Evolutionary conservation across 306 rosid genomes (phyloP).

Genomic region (Lagenaria siceraria): DNA sequence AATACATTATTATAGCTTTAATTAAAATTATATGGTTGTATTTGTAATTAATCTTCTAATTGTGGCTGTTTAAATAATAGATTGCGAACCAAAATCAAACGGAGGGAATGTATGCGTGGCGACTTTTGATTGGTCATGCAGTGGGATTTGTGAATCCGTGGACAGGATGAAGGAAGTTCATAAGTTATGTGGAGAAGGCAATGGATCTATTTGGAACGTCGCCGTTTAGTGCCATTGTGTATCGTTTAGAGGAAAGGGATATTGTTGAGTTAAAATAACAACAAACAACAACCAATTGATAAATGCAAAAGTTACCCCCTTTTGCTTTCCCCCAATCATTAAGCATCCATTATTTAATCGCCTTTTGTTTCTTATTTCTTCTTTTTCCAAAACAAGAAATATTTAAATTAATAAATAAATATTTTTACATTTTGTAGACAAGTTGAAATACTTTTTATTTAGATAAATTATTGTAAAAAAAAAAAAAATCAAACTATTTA

Average conservation of each 20-base stretch:
- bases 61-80: slow-evolving; percentile 10
- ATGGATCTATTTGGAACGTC: slow-evolving; percentile 51
- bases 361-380: neutral
- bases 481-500: too few species aligned
- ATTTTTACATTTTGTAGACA: too few species aligned
- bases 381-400: too few species aligned
- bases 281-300: neutral
- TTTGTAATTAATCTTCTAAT: too few species aligned
- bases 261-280: neutral
- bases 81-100: slow-evolving; percentile 62
- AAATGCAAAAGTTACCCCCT: neutral
- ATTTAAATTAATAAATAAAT: too few species aligned
- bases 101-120: slow-evolving; percentile 73
- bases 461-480: too few species aligned
- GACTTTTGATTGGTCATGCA: slow-evolving; percentile 87
- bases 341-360: too few species aligned
- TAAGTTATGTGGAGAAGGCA: slow-evolving; percentile 60
- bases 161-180: slow-evolving; percentile 67
- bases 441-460: too few species aligned
- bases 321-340: neutral
- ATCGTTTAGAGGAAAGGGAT: neutral
- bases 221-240: slow-evolving; percentile 20
- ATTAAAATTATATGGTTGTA: too few species aligned
- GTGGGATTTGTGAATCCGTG: slow-evolving; percentile 72
- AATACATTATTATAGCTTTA: too few species aligned